Base-by-base conservation (phyloP, 352 stramenopile species). In the Globisporangium apiculatum region DNA sequence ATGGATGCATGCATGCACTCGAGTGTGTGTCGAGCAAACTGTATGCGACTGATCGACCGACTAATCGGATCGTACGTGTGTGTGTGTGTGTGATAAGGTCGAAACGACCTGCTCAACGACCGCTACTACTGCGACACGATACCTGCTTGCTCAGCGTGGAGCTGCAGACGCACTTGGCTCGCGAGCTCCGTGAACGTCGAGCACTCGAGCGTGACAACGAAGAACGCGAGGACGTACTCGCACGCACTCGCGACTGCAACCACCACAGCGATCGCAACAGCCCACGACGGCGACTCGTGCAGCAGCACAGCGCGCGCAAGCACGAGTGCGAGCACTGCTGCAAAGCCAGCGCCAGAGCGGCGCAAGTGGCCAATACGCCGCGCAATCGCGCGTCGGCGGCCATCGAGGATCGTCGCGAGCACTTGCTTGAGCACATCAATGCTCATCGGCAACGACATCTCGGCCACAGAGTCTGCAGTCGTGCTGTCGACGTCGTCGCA, bases 171-270 rank as follows among this genome's bases (percentile, higher is more conserved):
- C 56, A 84, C 75, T 60, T 92, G 66, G 66, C 83, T 89, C 37
- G 65, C 64, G 10, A 92, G 61, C 64, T 92, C 80, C 14, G 76
- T 90, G 66, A 92, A 92, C 43, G 76, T 80, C 52, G 83, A 89
- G 64, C 78, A 88, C 69, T 92, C 83, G 48, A 90, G 78, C 45
- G 83, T 90, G 46, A 89, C 65, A 53, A 89, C 81, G 66, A 83
- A 92, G 68, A 92, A 90, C 41, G 80, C 70, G 43, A 92, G 60
- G 31, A 87, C 58, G 68, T 92, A 92, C 62, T 90, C 78, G 46
- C 76, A 58, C 48, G 82, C 42, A 11, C 66, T 69, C 18, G 68
- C 67, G 49, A 86, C 51, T 5, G 62, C 50, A 15, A 82, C 49
- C 5, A 78, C 41, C 5, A 78, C 42, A 58, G 83, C 51, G 10